Conservation (phyloP, 1,284 basidiomycete species). For the Cryptococcus sp. region DNA sequence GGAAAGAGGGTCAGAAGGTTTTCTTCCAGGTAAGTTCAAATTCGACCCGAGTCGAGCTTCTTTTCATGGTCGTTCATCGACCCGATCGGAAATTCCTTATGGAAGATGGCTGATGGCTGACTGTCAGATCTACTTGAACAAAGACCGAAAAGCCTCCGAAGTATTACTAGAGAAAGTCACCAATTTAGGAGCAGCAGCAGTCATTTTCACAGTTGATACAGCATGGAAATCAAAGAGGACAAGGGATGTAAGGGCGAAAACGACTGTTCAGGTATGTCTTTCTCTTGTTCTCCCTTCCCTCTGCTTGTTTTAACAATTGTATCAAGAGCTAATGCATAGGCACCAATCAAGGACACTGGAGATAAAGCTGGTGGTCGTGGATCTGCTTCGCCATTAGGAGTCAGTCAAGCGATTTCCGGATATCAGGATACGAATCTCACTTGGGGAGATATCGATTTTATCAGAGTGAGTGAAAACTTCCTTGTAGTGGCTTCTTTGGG, state of each 20-base stretch:
- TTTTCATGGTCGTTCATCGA: background rate
- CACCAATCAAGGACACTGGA: slow-evolving; percentile 17
- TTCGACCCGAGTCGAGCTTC: background rate
- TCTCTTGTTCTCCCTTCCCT: slow-evolving; percentile 60
- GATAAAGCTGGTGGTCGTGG: slow-evolving; percentile 7
- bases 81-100: no score
- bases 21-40: slow-evolving; percentile 42
- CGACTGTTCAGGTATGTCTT: slow-evolving; percentile 18
- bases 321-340: slow-evolving; percentile 65
- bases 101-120: background rate
- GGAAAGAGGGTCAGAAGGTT: slow-evolving; percentile 46
- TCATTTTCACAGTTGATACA: slow-evolving; percentile 91
- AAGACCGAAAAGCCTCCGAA: slow-evolving; percentile 51
- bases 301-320: background rate
- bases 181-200: slow-evolving; percentile 55
- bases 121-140: slow-evolving; percentile 55
- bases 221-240: slow-evolving; percentile 83
- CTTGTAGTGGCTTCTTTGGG: background rate
- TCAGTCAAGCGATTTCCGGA: slow-evolving; percentile 51
- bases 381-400: slow-evolving; percentile 37
- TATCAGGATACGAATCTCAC: slow-evolving; percentile 52
- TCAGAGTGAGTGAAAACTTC: slow-evolving; percentile 27
- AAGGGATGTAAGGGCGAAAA: slow-evolving; percentile 57
- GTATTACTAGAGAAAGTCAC: slow-evolving; percentile 52
- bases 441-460: slow-evolving; percentile 48